Base-by-base conservation (phyloP, 768 basidiomycete genomes). In the Tubosaeta sp. region DNA sequence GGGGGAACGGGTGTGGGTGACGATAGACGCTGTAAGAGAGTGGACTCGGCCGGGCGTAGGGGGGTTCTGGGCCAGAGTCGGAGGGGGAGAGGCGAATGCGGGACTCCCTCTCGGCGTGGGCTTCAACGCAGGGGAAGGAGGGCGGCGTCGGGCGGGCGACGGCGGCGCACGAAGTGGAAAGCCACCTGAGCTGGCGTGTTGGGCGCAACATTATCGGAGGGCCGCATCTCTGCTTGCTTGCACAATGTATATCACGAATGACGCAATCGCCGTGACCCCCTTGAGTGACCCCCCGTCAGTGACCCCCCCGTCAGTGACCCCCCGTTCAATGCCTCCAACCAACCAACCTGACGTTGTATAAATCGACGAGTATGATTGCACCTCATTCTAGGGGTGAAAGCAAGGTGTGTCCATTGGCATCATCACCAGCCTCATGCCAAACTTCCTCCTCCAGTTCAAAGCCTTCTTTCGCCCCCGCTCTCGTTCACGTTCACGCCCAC, bases 1-100 rank as follows among this genome's bases (percentile, higher is more conserved):
- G 77, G 1, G 77, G 74, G n/a, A 95, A 71, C 0, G 88, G 84
- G 2, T 60, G 57, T 0, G 66, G 56, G 60, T 90, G 84, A 53
- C 79, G 79, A 64, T 86, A 94, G 22, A 78, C 68, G 35, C 78
- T 70, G 75, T 94, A 96, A 0, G 84, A 80, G 5, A 77, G 68
- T 0, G 90, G 90, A 52, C 74, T 86, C 0, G 90, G 90, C 11
- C 90, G 81, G 0, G 87, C 85, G 60, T 93, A 93, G 0, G 88
- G 77, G 0, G 88, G 87, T 61, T 93, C 90, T 0, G 90, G 90
- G 6, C 90, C 90, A 18, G 80, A 75, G 18, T 76, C 76, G 0
- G 67, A 55, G 3, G 67, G 59, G 22, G 68, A 21, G 59, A 58
- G 14, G 65, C 43, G 52, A 56, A 83, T 65, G 30, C 78, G 78